Base-by-base conservation (phyloP, 139 green algal species). In the Chlorella sp. region DNA sequence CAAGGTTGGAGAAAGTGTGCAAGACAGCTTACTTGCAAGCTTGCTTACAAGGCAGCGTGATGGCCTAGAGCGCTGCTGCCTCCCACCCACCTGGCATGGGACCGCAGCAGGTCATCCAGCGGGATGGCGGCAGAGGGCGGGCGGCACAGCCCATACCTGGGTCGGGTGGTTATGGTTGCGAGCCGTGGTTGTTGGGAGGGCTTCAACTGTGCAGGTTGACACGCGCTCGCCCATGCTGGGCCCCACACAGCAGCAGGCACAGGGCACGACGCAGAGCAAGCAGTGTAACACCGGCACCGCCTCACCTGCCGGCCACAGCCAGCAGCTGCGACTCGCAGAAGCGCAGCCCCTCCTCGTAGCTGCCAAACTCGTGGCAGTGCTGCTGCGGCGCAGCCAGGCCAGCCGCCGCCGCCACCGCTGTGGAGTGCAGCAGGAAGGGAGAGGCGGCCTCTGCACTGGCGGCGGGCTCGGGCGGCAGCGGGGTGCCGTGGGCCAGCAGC, bases 311-410 rank as follows among this genome's bases (percentile, higher is more conserved):
- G 26, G 78, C 78, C 78, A 83, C 78, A n/a, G 62, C 62, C 60
- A 83, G 78, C 38, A 83, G 78, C 38, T 74, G 62, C 26, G 44
- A 28, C 62, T 83, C 78, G 21, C 55, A 69, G 38, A 47, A 83
- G 25, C 62, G 78, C 62, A 83, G 32, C 21, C 62, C 78, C 62
- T 83, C 78, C 4, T 83, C 78, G 5, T 64, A 74, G 38, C 34
- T 47, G 38, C 26, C 39, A 62, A 83, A 83, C 62, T 83, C 78
- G 39, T 74, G 78, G 78, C 78, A 83, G 78, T 71, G 57, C 57
- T 34, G 36, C 16, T n/a, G 6, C 3, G 36, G 41, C 47, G 16
- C 78, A 26, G 64, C 55, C 13, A 60, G 30, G 23, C 28, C 38
- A 1, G 51, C 72, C 5, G 18, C 72, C 16, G 39, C 44, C 7